Evolutionary conservation across 805 yeast species (phyloP).

Genomic region (Candida michaelii): DNA sequence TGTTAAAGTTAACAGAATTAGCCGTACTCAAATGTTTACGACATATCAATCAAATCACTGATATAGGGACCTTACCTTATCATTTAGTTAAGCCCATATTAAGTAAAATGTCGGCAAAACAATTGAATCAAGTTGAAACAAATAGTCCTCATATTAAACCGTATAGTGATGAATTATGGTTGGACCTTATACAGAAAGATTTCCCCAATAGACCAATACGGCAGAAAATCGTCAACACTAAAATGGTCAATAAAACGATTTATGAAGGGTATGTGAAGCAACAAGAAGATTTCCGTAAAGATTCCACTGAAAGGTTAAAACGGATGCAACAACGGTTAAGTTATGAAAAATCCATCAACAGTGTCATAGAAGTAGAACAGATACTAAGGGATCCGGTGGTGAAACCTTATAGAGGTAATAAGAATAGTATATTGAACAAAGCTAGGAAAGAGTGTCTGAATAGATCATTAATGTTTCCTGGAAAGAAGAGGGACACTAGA

Average conservation of each 20-base stretch:
- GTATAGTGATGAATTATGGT: conserved; percentile 48
- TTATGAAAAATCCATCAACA: conserved; percentile 40
- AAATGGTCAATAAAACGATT: conserved; percentile 36
- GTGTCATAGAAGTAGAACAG: conserved; percentile 33
- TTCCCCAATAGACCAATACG: conserved; percentile 45
- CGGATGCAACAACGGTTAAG: conserved; percentile 40
- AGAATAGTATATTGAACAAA: conserved; percentile 29
- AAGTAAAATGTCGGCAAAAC: conserved; percentile 43
- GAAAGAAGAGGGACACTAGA: conserved; percentile 1
- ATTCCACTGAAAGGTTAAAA: conserved; percentile 46
- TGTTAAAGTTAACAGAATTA: conserved; percentile 11
- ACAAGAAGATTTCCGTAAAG: conserved; percentile 42
- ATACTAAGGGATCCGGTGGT: conserved; percentile 32
- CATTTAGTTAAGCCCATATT: conserved; percentile 51
- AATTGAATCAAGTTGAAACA: conserved; percentile 40
- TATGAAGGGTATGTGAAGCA: conserved; percentile 41
- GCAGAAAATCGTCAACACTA: background rate
- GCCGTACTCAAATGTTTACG: conserved; percentile 18
- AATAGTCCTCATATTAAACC: conserved; percentile 43
- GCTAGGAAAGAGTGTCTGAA: conserved; percentile 37
- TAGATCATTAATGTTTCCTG: conserved; percentile 32
- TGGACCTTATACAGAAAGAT: conserved; percentile 42
- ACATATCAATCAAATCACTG: conserved; percentile 21
- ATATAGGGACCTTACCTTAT: conserved; percentile 34
- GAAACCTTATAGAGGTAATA: conserved; percentile 14